These are phyloP conservation scores for Fusarium graminum DNA, from an alignment of 2,329 filamentous ascomycete genomes.

Conservation along the genomic window DNA sequence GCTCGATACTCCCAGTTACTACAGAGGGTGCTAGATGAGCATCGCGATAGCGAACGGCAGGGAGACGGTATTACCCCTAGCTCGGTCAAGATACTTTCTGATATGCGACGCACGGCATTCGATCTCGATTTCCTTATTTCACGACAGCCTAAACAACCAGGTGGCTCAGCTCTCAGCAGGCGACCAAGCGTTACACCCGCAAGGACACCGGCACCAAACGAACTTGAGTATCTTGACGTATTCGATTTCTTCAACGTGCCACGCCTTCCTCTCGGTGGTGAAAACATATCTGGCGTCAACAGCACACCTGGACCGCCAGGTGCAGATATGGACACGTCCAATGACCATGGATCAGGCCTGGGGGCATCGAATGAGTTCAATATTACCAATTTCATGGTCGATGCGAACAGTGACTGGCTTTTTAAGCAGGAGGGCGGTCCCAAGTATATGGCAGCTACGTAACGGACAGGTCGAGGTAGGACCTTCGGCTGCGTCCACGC, in stretches of 20 bases:
- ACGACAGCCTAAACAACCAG: conserved; percentile 74
- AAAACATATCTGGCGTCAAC: conserved; percentile 47
- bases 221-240: conserved; percentile 90
- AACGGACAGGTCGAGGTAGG: conserved; percentile 1
- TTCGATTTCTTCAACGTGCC: conserved; percentile 97
- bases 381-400: conserved; percentile 82
- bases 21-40: conserved; percentile 86
- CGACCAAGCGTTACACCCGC: conserved; percentile 69
- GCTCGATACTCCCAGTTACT: conserved; percentile 84
- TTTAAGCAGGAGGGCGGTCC: conserved; percentile 64
- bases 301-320: conserved; percentile 38
- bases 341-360: conserved; percentile 46
- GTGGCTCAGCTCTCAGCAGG: conserved; percentile 57
- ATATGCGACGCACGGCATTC: conserved; percentile 92
- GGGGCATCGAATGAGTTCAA: conserved; percentile 73
- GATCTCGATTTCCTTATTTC: conserved; percentile 92
- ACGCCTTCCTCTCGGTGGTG: conserved; percentile 68
- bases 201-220: conserved; percentile 80
- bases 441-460: conserved; percentile 48
- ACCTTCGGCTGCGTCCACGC: conserved; percentile 2
- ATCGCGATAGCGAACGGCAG: conserved; percentile 80
- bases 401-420: conserved; percentile 81
- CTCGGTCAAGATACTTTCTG: conserved; percentile 86
- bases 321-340: conserved; percentile 50
- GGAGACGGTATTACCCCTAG: conserved; percentile 83